phyloP scores from a whole-genome alignment of 2,329 filamentous ascomycete genomes.

The Lasiodiplodia hormozganensis region DNA sequence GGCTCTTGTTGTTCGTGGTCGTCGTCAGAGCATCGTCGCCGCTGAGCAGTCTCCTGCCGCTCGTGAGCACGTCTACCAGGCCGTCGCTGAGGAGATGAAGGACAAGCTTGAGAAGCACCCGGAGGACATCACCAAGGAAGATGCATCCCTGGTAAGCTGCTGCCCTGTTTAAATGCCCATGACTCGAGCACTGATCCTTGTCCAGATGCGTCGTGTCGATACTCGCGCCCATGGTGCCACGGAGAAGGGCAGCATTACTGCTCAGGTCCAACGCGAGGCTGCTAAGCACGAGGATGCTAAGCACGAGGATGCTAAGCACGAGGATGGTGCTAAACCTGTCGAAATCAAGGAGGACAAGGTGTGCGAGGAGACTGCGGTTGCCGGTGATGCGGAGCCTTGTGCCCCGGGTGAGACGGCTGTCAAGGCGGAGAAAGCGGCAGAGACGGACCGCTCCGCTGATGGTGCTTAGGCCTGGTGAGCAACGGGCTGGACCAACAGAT shows the following conservation, averaged over 20 bases:
- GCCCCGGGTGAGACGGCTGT: neutral
- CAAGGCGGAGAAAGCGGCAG: neutral
- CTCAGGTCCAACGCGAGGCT: constrained; percentile 41
- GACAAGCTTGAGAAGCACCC: constrained; percentile 44
- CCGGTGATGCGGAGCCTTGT: neutral
- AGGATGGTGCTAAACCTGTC: neutral
- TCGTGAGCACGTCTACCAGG: constrained; percentile 42
- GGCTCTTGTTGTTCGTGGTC: neutral
- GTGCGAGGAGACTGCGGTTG: neutral
- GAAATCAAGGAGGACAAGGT: neutral
- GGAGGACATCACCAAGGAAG: constrained; percentile 42
- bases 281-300: constrained; percentile 39
- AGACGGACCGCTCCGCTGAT: neutral
- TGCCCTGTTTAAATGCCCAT: neutral
- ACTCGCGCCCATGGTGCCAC: constrained; percentile 41
- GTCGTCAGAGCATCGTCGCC: constrained; percentile 28
- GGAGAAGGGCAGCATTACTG: constrained; percentile 42
- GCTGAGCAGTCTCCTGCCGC: constrained; percentile 41
- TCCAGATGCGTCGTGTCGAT: constrained; percentile 37
- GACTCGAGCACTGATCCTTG: constrained; percentile 16
- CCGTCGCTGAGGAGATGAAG: constrained; percentile 35
- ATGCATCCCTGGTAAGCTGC: constrained; percentile 34
- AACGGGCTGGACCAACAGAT: neutral
- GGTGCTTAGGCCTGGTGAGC: neutral
- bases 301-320: constrained; percentile 40